These are phyloP conservation scores for Imleria badia DNA, from an alignment of 768 basidiomycete species.

Conservation along the genomic window DNA sequence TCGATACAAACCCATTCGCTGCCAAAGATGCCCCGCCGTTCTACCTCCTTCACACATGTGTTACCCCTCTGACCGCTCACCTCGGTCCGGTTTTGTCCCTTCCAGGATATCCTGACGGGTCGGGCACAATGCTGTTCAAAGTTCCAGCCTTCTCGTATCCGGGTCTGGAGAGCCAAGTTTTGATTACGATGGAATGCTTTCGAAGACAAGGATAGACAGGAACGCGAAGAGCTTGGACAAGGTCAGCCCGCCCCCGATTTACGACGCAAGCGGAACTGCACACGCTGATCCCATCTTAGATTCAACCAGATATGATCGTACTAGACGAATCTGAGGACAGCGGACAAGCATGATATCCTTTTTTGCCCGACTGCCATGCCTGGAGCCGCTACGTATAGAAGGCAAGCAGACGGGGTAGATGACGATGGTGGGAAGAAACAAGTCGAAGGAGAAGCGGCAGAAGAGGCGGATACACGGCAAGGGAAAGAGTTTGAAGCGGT, in stretches of 20 bases:
- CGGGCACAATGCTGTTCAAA: conserved; percentile 72
- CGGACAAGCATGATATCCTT: conserved; percentile 49
- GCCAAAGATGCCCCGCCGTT: conserved; percentile 64
- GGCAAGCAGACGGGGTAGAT: conserved; percentile 53
- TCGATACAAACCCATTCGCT: conserved; percentile 57
- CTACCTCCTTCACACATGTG: conserved; percentile 86
- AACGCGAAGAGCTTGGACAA: conserved; percentile 90
- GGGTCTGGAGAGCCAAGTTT: conserved; percentile 95
- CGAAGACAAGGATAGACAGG: conserved; percentile 79
- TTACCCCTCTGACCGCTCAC: conserved; percentile 77
- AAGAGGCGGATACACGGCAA: conserved; percentile 87
- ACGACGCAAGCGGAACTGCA: too few relatives aligned
- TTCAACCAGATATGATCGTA: conserved; percentile 90
- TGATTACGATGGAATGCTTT: conserved; percentile 92
- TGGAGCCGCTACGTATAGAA: conserved; percentile 58
- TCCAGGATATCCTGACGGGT: conserved; percentile 82
- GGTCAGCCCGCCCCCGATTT: conserved; percentile 38
- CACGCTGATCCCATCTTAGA: conserved; percentile 39
- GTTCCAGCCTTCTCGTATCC: conserved; percentile 86
- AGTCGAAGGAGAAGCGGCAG: conserved; percentile 38
- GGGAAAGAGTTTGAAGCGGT: conserved; percentile 82
- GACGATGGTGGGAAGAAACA: conserved; percentile 32
- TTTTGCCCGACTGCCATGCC: conserved; percentile 72
- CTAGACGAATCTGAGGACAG: conserved; percentile 59
- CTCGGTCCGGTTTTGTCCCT: conserved; percentile 82